These are phyloP conservation scores for Diplocarpon rosae DNA, from an alignment of 2,329 filamentous ascomycete genomes.

Conservation along the genomic window DNA sequence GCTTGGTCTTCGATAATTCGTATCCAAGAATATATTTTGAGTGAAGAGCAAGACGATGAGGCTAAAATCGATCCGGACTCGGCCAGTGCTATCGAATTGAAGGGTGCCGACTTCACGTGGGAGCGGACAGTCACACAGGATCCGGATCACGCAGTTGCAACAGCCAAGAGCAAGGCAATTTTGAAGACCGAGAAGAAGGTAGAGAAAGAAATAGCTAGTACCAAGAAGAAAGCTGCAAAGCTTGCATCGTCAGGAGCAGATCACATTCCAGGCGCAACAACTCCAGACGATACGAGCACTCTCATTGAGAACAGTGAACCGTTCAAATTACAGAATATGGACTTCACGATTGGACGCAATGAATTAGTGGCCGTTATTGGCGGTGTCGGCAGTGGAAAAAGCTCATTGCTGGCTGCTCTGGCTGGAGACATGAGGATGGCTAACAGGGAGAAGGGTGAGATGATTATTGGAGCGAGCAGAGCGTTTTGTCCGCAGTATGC, in stretches of 20 bases:
- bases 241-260: conserved; percentile 24
- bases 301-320: conserved; percentile 46
- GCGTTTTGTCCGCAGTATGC: conserved; percentile 95
- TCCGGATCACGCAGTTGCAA: conserved; percentile 28
- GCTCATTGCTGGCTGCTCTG: conserved; percentile 74
- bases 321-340: conserved; percentile 60
- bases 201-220: conserved; percentile 33
- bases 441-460: conserved; percentile 55
- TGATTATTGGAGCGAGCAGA: conserved; percentile 65
- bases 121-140: conserved; percentile 54
- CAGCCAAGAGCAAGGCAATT: conserved; percentile 33
- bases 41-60: conserved; percentile 74
- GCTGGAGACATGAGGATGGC: conserved; percentile 76
- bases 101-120: conserved; percentile 76
- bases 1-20: conserved; percentile 75
- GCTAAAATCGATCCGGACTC: conserved; percentile 44
- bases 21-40: conserved; percentile 77
- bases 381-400: conserved; percentile 83
- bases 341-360: conserved; percentile 58
- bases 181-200: conserved; percentile 30
- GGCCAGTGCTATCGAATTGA: conserved; percentile 61
- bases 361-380: conserved; percentile 81
- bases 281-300: conserved; percentile 42
- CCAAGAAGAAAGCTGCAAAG: conserved; percentile 33
- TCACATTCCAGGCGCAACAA: conserved; percentile 33